Evolutionary conservation across 2,329 filamentous ascomycete genomes (phyloP), one percentile per base, ranked within the genome.

Genomic region (Paraconiothyrium sp.): DNA sequence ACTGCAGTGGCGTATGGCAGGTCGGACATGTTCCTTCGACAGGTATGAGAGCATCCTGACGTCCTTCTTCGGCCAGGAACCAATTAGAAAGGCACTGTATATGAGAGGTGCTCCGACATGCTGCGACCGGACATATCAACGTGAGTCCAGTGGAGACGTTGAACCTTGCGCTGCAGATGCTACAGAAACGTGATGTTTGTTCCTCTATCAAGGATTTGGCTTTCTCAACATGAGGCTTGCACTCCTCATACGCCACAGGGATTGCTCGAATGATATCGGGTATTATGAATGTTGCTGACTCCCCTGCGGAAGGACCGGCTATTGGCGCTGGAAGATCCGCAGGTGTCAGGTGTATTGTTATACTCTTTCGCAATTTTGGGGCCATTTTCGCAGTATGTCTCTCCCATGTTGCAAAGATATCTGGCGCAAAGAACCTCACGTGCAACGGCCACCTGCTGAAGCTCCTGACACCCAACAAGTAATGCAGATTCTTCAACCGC

Each of bases 371-470:
- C n/a, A 78, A 41, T 41, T 57, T 67, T 30, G 67, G 64, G 6
- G 65, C 47, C 64, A 72, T 63, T 47, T 75, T 76, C 1, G 69
- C 63, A 6, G 67, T 69, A 43, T 84, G 82, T 52, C 83, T 84
- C 80, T 84, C 82, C 94, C 94, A 98, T 1, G 85, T 84, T 22
- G 80, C 80, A 69, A 91, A 85, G 0, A 92, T 89, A 61, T 94
- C 91, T 3, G 82, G 80, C 2, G 84, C 84, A 68, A 97, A 94
- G 78, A 98, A 94, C 27, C 91, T 89, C 50, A 97, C 75, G 57
- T 86, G 86, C 57, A 99, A 82, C 22, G 94, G 94, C 94, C 93
- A 97, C 49, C 89, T 83, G 16, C 84, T 82, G 75, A 98, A 98
- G 76, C 92, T 95, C 2, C 88, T 85, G 2, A 93, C 91, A 0